These are phyloP conservation scores for Coniochaeta ligniaria DNA, from an alignment of 2,329 filamentous ascomycete species.

Conservation along the genomic window DNA sequence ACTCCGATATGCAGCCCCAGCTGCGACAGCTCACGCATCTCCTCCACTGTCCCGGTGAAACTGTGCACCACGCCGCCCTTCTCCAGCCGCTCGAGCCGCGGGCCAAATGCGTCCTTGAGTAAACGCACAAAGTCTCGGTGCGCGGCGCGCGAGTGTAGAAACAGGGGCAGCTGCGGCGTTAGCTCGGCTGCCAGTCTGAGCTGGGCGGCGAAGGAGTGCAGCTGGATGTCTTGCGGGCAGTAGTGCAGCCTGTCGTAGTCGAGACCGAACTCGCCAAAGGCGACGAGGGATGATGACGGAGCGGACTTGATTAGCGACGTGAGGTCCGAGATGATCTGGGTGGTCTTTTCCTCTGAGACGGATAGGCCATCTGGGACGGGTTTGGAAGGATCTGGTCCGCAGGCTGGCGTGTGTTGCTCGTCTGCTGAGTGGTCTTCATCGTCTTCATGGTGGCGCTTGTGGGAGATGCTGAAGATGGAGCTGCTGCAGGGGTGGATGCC, in stretches of 20 bases:
- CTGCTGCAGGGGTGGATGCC: conserved; percentile 92
- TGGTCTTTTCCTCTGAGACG: conserved; percentile 33
- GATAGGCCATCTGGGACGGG: conserved; percentile 40
- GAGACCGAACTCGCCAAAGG: conserved; percentile 91
- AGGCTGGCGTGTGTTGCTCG: conserved; percentile 42
- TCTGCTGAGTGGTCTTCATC: conserved; percentile 24
- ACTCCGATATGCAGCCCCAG: conserved; percentile 87
- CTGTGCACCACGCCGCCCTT: conserved; percentile 84
- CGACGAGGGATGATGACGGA: conserved; percentile 51
- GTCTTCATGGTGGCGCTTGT: conserved; percentile 35
- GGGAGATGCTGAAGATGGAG: conserved; percentile 61
- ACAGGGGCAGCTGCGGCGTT: conserved; percentile 74
- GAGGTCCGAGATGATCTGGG: conserved; percentile 51
- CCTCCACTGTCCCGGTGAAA: conserved; percentile 82
- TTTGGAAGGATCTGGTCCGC: conserved; percentile 42
- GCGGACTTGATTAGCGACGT: conserved; percentile 54
- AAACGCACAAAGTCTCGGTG: conserved; percentile 75
- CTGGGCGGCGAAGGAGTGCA: conserved; percentile 79
- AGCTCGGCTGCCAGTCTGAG: conserved; percentile 65
- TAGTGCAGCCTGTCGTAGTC: conserved; percentile 91
- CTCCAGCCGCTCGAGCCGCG: conserved; percentile 57
- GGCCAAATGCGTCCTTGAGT: conserved; percentile 51
- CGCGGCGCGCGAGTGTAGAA: conserved; percentile 85
- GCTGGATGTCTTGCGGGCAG: conserved; percentile 69
- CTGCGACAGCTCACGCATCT: conserved; percentile 74